Conservation (phyloP, 108 stramenopile genomes). For the Cyclotella cryptica region DNA sequence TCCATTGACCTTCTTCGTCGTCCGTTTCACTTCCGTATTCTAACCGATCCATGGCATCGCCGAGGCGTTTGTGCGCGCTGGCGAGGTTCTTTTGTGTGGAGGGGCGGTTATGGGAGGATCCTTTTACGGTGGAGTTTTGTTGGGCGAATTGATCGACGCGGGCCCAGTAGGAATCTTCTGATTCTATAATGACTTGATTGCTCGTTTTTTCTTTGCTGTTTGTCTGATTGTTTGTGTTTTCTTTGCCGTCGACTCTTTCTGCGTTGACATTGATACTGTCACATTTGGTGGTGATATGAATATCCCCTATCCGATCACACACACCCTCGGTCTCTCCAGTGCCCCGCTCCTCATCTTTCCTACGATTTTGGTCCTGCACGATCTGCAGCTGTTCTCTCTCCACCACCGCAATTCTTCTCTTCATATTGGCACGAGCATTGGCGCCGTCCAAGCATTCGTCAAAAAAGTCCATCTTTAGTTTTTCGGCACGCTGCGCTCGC, state of each 20-base stretch:
- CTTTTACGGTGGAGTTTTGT: neutral
- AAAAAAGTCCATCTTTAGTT: conserved; percentile 41
- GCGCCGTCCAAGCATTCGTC: conserved; percentile 35
- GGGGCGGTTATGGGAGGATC: neutral
- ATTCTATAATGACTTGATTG: neutral
- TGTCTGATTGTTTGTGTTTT: neutral
- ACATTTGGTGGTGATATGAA: neutral
- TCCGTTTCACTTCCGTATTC: conserved; percentile 39
- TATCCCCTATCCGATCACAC: neutral
- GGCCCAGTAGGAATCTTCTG: conserved; percentile 30
- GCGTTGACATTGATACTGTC: neutral
- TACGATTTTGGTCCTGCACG: neutral
- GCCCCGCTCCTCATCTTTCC: neutral
- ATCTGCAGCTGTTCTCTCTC: conserved; percentile 8
- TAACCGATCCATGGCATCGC: conserved; percentile 19
- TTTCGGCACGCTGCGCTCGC: conserved; percentile 33
- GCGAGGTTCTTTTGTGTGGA: conserved; percentile 5
- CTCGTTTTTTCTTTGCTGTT: neutral
- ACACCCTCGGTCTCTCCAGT: neutral
- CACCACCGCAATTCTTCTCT: conserved; percentile 42
- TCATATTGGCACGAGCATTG: conserved; percentile 46
- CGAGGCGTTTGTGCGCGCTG: conserved; percentile 12
- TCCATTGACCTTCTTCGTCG: conserved; percentile 41
- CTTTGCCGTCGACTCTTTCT: neutral
- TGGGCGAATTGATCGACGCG: conserved; percentile 21